Conservation (phyloP, 169 alveolate genomes). For the Cryptosporidium meleagridis region DNA sequence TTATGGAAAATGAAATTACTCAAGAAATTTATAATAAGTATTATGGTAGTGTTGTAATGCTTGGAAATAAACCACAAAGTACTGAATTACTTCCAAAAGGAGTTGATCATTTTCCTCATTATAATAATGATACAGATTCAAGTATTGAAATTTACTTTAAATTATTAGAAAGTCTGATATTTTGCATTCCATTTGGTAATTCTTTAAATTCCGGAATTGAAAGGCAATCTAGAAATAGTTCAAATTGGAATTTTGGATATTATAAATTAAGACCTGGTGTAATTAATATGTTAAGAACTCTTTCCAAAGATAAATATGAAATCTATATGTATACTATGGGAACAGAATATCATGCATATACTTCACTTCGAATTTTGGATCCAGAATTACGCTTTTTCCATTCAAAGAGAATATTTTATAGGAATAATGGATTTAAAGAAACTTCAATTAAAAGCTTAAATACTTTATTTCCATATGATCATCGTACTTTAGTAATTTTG, state of each 20-base stretch:
- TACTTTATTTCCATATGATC: slow-evolving; percentile 68
- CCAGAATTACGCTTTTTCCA: slow-evolving; percentile 77
- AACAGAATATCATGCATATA: slow-evolving; percentile 84
- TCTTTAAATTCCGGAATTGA: background rate
- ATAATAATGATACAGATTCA: background rate
- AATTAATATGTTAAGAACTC: slow-evolving; percentile 78
- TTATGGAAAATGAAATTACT: slow-evolving; percentile 18
- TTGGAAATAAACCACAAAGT: background rate
- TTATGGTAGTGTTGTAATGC: slow-evolving; percentile 45
- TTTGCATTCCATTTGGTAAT: slow-evolving; percentile 49
- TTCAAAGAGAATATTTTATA: slow-evolving; percentile 62
- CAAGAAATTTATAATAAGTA: slow-evolving; percentile 27
- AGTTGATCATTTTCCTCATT: slow-evolving; percentile 14
- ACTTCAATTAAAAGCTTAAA: slow-evolving; percentile 25
- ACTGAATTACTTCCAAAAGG: slow-evolving; percentile 43
- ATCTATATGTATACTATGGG: slow-evolving; percentile 87
- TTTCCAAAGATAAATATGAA: slow-evolving; percentile 78
- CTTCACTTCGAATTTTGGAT: slow-evolving; percentile 83
- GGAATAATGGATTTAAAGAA: slow-evolving; percentile 55
- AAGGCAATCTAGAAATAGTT: background rate
- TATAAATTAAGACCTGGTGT: slow-evolving; percentile 89
- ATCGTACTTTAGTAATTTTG: slow-evolving; percentile 42
- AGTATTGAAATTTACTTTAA: background rate
- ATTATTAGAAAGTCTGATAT: slow-evolving; percentile 38
- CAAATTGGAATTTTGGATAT: slow-evolving; percentile 62